Conservation (phyloP, 352 stramenopile genomes). For the Elongisporangium prolatum region DNA sequence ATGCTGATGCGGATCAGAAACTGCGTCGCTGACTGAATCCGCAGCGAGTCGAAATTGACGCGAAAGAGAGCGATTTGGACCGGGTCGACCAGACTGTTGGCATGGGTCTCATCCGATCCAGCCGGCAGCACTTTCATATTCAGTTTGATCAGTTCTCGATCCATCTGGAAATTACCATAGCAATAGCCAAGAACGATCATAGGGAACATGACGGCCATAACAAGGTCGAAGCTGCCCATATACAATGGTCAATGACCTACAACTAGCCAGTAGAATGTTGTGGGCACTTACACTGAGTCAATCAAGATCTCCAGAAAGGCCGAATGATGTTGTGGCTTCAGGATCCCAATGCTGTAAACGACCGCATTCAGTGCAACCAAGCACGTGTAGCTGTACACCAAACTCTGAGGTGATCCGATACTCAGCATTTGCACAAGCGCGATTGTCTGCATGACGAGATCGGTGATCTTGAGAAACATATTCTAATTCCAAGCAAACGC, state of each 20-base stretch:
- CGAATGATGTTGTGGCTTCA: slow-evolving; percentile 2
- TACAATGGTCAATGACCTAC: not conserved
- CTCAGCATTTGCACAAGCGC: slow-evolving; percentile 20
- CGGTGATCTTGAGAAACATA: slow-evolving; percentile 16
- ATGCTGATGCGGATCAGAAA: slow-evolving; percentile 25
- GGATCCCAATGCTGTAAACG: slow-evolving; percentile 8
- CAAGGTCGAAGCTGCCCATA: slow-evolving; percentile 20
- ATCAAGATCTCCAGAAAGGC: slow-evolving; percentile 24
- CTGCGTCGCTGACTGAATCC: slow-evolving; percentile 16
- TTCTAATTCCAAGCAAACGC: slow-evolving; percentile 14
- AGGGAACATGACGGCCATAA: slow-evolving; percentile 21
- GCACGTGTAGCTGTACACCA: slow-evolving; percentile 10
- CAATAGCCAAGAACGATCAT: slow-evolving; percentile 20
- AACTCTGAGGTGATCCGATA: slow-evolving; percentile 7
- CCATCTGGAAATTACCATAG: slow-evolving; percentile 20
- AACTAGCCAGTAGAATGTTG: no score
- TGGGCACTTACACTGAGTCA: slow-evolving; percentile 14
- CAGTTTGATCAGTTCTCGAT: slow-evolving; percentile 15
- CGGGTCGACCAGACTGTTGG: slow-evolving; percentile 21
- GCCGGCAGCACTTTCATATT: slow-evolving; percentile 19
- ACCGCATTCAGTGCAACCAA: slow-evolving; percentile 15
- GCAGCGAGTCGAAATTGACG: slow-evolving; percentile 23
- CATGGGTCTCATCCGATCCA: slow-evolving; percentile 26
- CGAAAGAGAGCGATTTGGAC: slow-evolving; percentile 22
- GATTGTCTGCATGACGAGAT: slow-evolving; percentile 18